Percentiles rank a stretch among this genome's conserved stretches.
phyloP scores from a whole-genome alignment of 73 alveolate species.

The Tetrahymena thermophila region DNA sequence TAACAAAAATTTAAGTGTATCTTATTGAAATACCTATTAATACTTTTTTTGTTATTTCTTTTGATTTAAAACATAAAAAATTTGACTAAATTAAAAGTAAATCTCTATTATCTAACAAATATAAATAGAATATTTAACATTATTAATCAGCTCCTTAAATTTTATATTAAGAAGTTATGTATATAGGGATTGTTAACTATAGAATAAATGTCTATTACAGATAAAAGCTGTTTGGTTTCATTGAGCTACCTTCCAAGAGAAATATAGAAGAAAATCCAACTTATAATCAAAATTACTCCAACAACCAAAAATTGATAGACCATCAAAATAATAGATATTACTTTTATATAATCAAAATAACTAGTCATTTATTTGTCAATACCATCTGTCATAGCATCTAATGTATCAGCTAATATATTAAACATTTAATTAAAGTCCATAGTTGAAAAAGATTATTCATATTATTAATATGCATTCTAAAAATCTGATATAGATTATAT shows the following conservation, averaged over 20 bases:
- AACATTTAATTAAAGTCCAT: neutral
- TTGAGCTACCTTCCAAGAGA: neutral
- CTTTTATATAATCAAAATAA: neutral
- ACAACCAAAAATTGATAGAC: neutral
- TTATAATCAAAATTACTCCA: neutral
- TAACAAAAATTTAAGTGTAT: no score
- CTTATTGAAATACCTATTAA: no score
- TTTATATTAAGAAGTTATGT: neutral
- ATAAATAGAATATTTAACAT: neutral
- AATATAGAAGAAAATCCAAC: neutral
- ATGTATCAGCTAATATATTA: neutral
- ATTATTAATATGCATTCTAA: neutral
- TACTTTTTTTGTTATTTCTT: no score
- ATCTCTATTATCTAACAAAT: neutral
- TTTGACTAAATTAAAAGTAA: no score
- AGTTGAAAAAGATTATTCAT: neutral
- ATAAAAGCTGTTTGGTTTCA: neutral
- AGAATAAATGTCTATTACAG: neutral
- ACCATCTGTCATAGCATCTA: neutral
- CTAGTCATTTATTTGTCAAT: neutral
- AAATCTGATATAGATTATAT: neutral
- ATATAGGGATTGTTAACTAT: neutral
- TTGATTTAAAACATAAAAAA: no score
- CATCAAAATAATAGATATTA: neutral
- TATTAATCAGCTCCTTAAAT: neutral